Evolutionary conservation across 2,329 filamentous ascomycete genomes (phyloP), one percentile per base, ranked within the genome.

Genomic region (Neurospora sp.): DNA sequence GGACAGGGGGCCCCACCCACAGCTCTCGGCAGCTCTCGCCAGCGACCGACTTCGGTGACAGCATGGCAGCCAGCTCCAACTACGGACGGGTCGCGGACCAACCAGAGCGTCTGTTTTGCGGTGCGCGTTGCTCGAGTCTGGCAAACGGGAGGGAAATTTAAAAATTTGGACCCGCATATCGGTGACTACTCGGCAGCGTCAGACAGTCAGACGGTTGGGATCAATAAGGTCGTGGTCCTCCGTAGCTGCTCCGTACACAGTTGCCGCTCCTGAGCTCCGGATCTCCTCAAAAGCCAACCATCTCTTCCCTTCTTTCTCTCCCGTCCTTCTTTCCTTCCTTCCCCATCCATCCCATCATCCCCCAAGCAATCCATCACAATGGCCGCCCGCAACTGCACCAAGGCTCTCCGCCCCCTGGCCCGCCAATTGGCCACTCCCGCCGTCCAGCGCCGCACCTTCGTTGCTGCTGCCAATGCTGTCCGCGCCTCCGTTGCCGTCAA

Each of bases 371-470:
- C 72, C 75, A 76, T 82, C 82, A 87, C 81, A 84, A 94, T 95
- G 92, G 91, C 92, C 81, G 92, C 91, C 78, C 87, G 91, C 84
- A 89, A 84, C 84, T 86, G 93, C 85, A 87, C 87, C 78, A 89
- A 87, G 85, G 86, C 88, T 79, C 82, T 91, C 77, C 87, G 88
- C 79, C 85, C 86, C 78, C 80, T 89, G 81, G 84, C 86, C 78
- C 88, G 87, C 81, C 88, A 90, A 82, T 83, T 90, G 81, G 84
- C 82, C 77, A 82, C 86, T 74, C 86, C 88, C 75, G 84, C 84
- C 75, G 81, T 85, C 70, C 86, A 88, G 84, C 85, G 86, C 80
- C 87, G 88, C 79, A 86, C 87, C 73, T 88, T 90, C 77, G 83
- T 88, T 74, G 85, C 86, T 78, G 87, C 87, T 76, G 81, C 87